phyloP scores from a whole-genome alignment of 768 basidiomycete genomes.

The Russula abietina region DNA sequence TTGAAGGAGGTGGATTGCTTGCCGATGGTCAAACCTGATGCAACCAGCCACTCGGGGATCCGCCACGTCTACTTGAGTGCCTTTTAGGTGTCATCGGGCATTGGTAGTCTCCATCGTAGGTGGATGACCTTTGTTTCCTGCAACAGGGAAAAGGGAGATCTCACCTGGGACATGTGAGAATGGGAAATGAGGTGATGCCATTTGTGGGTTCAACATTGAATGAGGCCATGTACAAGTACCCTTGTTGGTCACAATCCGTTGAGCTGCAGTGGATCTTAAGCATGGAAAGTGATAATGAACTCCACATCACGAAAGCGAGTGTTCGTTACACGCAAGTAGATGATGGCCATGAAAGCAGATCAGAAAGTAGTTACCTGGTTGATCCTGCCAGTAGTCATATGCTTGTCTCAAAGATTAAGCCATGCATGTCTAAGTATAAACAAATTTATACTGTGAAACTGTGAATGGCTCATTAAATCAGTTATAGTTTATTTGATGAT shows the following conservation, averaged over 20 bases:
- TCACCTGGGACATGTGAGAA: slow-evolving; percentile 41
- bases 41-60: too few species aligned
- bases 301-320: slow-evolving; percentile 24
- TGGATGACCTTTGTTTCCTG: slow-evolving; percentile 29
- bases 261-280: background rate
- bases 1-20: too few species aligned
- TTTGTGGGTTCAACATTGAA: slow-evolving; percentile 21
- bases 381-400: slow-evolving; percentile 82
- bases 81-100: background rate
- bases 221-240: slow-evolving; percentile 6
- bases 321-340: slow-evolving; percentile 23
- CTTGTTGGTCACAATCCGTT: background rate
- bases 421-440: slow-evolving; percentile 72
- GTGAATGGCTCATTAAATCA: slow-evolving; percentile 81
- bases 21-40: too few species aligned
- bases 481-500: slow-evolving; percentile 79
- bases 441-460: slow-evolving; percentile 64
- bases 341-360: slow-evolving; percentile 39
- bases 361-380: slow-evolving; percentile 69
- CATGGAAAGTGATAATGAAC: background rate
- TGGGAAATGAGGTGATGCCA: slow-evolving; percentile 41
- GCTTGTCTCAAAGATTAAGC: slow-evolving; percentile 81
- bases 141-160: slow-evolving; percentile 30
- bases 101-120: slow-evolving; percentile 27
- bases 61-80: too few species aligned